Conservation (phyloP, 2,329 filamentous ascomycete genomes). For the Cytospora schulzeri region DNA sequence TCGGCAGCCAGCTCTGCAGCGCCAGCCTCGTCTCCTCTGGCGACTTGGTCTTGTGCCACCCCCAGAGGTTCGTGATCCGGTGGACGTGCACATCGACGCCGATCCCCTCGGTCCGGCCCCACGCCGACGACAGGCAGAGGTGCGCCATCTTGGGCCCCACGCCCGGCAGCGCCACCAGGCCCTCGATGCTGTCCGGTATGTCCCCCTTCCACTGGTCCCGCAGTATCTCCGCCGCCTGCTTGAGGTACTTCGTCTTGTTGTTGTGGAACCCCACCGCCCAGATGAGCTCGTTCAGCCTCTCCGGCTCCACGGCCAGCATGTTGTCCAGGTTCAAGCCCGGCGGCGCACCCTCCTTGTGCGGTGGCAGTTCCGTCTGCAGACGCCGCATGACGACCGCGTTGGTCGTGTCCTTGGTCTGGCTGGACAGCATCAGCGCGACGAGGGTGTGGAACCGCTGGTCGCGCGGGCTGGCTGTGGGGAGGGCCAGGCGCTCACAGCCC, state of each 20-base stretch:
- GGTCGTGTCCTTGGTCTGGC: conserved; percentile 91
- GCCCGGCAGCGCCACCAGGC: conserved; percentile 76
- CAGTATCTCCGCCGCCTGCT: conserved; percentile 72
- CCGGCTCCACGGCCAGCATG: conserved; percentile 71
- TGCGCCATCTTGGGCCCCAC: conserved; percentile 96
- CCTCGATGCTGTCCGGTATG: conserved; percentile 77
- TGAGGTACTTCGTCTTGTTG: conserved; percentile 84
- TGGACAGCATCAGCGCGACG: conserved; percentile 85
- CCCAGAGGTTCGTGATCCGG: conserved; percentile 91
- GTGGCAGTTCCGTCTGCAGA: conserved; percentile 73
- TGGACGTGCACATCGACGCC: conserved; percentile 95
- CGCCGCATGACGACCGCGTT: conserved; percentile 81
- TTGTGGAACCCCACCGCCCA: conserved; percentile 90
- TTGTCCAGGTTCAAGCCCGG: conserved; percentile 72
- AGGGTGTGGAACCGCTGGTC: conserved; percentile 83
- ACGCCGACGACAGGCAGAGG: conserved; percentile 76
- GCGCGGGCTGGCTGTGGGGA: conserved; percentile 48
- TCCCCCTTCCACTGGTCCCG: conserved; percentile 71
- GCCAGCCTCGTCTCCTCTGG: conserved; percentile 80
- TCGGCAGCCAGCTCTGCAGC: conserved; percentile 81
- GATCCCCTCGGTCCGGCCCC: conserved; percentile 70
- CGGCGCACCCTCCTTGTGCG: conserved; percentile 46
- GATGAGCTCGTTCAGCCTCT: conserved; percentile 71
- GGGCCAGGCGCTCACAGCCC: conserved; percentile 83
- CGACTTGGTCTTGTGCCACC: conserved; percentile 79